Conservation (phyloP, 1,284 basidiomycete species). For the Paramarasmius palmivorus region DNA sequence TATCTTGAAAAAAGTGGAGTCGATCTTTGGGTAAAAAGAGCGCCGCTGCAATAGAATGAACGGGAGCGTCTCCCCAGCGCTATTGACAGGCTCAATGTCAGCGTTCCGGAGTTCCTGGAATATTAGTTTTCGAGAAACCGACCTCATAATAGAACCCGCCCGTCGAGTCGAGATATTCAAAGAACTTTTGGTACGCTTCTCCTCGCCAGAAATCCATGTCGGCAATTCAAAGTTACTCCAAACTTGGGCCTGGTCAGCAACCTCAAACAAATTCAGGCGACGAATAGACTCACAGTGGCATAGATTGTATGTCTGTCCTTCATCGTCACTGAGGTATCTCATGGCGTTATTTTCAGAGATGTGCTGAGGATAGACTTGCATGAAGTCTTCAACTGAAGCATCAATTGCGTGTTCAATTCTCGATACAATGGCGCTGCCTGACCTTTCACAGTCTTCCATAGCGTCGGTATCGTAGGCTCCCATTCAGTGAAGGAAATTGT, state of each 20-base stretch:
- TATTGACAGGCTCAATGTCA: slow-evolving; percentile 17
- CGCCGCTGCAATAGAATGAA: slow-evolving; percentile 74
- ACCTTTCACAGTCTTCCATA: slow-evolving; percentile 76
- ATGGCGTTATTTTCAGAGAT: slow-evolving; percentile 72
- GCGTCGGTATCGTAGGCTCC: slow-evolving; percentile 73
- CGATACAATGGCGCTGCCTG: background rate
- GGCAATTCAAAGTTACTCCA: slow-evolving; percentile 85
- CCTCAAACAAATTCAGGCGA: too few species aligned
- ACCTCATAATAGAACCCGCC: slow-evolving; percentile 87
- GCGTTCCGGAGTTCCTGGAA: background rate
- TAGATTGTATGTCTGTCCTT: slow-evolving; percentile 71
- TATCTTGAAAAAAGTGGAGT: slow-evolving; percentile 70
- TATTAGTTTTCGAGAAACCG: slow-evolving; percentile 20
- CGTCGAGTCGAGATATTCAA: slow-evolving; percentile 69
- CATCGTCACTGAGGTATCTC: slow-evolving; percentile 73
- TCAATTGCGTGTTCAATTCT: background rate
- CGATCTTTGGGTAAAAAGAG: slow-evolving; percentile 62
- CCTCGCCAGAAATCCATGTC: slow-evolving; percentile 77
- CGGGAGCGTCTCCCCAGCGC: slow-evolving; percentile 82
- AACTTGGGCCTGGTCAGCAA: too few species aligned
- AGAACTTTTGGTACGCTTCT: slow-evolving; percentile 74
- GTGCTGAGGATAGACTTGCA: slow-evolving; percentile 64
- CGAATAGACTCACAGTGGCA: slow-evolving; percentile 84
- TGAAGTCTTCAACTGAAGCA: slow-evolving; percentile 57
- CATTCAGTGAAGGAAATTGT: slow-evolving; percentile 81